Conservation (phyloP, 2,329 filamentous ascomycete genomes). For the Aureobasidium subglaciale region DNA sequence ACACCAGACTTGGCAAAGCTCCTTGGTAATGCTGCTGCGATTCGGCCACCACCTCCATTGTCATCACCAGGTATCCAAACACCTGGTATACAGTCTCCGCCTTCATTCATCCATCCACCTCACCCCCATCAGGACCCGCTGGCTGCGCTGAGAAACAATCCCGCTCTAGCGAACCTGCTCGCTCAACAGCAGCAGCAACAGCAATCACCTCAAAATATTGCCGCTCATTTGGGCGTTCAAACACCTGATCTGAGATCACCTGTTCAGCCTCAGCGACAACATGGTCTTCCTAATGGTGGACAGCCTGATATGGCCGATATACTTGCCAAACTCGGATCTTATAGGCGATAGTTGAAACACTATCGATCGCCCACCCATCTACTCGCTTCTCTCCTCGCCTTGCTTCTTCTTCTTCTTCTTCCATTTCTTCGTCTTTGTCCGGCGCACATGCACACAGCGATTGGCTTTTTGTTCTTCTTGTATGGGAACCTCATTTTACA, state of each 20-base stretch:
- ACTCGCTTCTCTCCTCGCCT: not conserved
- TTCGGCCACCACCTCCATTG: slow-evolving; percentile 15
- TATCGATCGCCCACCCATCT: not conserved
- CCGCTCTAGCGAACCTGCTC: slow-evolving; percentile 24
- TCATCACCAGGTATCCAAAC: not conserved
- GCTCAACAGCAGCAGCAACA: slow-evolving; percentile 6
- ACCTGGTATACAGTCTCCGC: not conserved
- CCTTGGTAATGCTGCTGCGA: slow-evolving; percentile 23
- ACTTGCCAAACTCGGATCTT: slow-evolving; percentile 64
- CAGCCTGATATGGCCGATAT: slow-evolving; percentile 59
- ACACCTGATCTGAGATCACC: slow-evolving; percentile 24
- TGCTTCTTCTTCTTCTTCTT: not conserved
- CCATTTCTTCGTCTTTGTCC: too few relatives aligned
- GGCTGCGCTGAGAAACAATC: slow-evolving; percentile 24
- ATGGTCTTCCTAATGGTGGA: slow-evolving; percentile 21
- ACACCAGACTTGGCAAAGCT: slow-evolving; percentile 33
- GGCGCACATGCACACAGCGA: not conserved
- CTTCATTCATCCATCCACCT: slow-evolving; percentile 18
- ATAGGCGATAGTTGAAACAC: slow-evolving; percentile 36
- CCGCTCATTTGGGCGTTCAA: not conserved
- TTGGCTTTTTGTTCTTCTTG: not conserved
- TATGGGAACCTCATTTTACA: too few relatives aligned
- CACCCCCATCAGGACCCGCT: slow-evolving; percentile 27
- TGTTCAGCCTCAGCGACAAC: slow-evolving; percentile 25
- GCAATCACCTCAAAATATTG: slow-evolving; percentile 14